Conservation (phyloP, 2,329 filamentous ascomycete species). For the Ambrosiella cleistominuta region DNA sequence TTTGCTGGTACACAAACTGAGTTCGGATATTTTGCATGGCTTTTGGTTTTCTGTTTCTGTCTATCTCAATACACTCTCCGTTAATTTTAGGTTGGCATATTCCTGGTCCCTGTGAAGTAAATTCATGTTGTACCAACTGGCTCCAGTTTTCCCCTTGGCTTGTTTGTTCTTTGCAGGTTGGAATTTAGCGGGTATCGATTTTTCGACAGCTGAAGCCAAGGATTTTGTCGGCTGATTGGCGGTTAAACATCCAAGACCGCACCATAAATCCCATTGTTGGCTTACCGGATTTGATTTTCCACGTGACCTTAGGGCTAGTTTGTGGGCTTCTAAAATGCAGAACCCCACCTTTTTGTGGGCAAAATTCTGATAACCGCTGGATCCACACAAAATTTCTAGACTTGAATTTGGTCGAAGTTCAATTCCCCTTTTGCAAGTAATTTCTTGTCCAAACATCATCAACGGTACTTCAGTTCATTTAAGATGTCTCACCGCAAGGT, state of each 20-base stretch:
- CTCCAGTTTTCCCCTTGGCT: too few relatives aligned
- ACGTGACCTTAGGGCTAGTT: conserved; percentile 11
- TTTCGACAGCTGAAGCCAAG: background rate
- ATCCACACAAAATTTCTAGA: conserved; percentile 10
- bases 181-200: too few relatives aligned
- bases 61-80: conserved; percentile 16
- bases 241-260: too few relatives aligned
- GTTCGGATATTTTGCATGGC: conserved; percentile 14
- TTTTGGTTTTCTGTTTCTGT: conserved; percentile 15
- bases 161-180: too few relatives aligned
- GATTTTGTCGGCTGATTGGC: background rate
- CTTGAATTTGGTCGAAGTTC: conserved; percentile 8
- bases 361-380: conserved; percentile 7
- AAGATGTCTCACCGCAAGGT: conserved; percentile 16
- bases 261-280: background rate
- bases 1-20: conserved; percentile 8
- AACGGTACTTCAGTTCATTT: conserved; percentile 13
- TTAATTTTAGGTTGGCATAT: conserved; percentile 16
- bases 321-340: background rate
- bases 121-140: too few relatives aligned
- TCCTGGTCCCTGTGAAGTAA: conserved; percentile 2
- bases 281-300: background rate
- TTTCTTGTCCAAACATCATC: conserved; percentile 10
- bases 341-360: conserved; percentile 7
- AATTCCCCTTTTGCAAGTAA: conserved; percentile 6